These are phyloP conservation scores for Hypoxylon sp. DNA, from an alignment of 2,329 filamentous ascomycete genomes.

Conservation along the genomic window DNA sequence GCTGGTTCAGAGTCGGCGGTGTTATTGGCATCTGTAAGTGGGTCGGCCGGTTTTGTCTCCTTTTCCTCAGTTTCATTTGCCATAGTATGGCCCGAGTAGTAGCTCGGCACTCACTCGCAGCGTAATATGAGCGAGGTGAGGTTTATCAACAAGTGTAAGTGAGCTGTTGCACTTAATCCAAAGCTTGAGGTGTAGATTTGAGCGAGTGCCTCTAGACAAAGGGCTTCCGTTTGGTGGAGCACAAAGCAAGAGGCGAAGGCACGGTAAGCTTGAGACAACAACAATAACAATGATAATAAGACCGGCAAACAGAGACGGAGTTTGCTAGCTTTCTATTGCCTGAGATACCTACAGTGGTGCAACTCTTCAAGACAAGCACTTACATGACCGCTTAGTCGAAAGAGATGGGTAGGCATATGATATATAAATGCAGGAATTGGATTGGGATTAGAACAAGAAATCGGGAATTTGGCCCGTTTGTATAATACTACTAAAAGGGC, in stretches of 20 bases:
- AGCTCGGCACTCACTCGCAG: slow-evolving; percentile 21
- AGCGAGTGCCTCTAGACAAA: neutral
- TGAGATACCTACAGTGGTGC: neutral
- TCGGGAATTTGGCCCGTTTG: slow-evolving; percentile 7
- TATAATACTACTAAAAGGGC: slow-evolving; percentile 8
- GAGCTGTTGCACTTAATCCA: slow-evolving; percentile 8
- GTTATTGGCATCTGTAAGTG: slow-evolving; percentile 44
- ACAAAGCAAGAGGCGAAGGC: slow-evolving; percentile 20
- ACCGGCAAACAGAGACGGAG: slow-evolving; percentile 14
- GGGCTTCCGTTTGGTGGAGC: slow-evolving; percentile 9
- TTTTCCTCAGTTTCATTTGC: slow-evolving; percentile 49
- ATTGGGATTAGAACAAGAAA: slow-evolving; percentile 9
- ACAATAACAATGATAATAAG: slow-evolving; percentile 19
- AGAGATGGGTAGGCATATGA: neutral
- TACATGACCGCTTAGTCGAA: slow-evolving; percentile 2
- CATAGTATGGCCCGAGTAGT: slow-evolving; percentile 44
- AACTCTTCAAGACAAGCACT: neutral
- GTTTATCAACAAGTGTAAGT: slow-evolving; percentile 23
- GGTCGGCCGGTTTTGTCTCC: slow-evolving; percentile 49
- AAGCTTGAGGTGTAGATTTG: slow-evolving; percentile 4
- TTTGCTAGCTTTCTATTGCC: slow-evolving; percentile 19
- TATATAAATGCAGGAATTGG: neutral
- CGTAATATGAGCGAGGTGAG: slow-evolving; percentile 21
- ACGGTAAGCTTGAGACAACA: slow-evolving; percentile 6
- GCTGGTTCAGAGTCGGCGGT: slow-evolving; percentile 42